A percentile compares a stretch with the other conserved stretches of the same genome.
Evolutionary conservation across 2,329 filamentous ascomycete genomes (phyloP).

Genomic region (Talaromyces sp.): DNA sequence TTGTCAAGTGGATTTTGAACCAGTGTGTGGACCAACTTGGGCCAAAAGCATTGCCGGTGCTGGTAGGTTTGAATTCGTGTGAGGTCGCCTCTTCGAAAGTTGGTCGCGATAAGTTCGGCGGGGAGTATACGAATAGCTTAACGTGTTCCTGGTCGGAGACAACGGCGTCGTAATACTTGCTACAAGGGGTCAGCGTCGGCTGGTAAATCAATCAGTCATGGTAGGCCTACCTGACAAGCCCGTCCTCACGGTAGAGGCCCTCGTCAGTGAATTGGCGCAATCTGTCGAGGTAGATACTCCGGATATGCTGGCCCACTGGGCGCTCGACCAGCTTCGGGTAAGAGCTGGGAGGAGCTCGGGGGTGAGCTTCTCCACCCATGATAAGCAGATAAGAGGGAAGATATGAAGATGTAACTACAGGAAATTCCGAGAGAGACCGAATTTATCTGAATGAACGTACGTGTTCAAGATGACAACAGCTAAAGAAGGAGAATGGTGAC

Average conservation of each 20-base stretch:
- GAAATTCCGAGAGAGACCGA: conserved; percentile 5
- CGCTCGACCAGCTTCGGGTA: conserved; percentile 51
- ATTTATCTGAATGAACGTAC: not conserved
- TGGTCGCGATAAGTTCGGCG: conserved; percentile 73
- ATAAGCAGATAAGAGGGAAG: not conserved
- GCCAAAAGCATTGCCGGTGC: conserved; percentile 76
- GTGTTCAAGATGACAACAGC: not conserved
- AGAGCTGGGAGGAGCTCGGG: conserved; percentile 32
- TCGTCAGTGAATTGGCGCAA: conserved; percentile 74
- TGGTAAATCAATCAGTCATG: conserved; percentile 7
- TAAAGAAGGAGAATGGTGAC: not conserved
- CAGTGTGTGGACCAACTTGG: conserved; percentile 98
- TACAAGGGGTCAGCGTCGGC: conserved; percentile 28
- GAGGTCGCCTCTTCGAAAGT: conserved; percentile 78
- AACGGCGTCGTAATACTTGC: conserved; percentile 69
- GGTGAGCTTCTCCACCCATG: conserved; percentile 40
- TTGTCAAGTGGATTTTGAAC: conserved; percentile 79
- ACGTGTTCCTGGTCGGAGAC: conserved; percentile 70
- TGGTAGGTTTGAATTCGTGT: conserved; percentile 72
- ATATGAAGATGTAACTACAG: not conserved
- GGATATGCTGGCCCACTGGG: conserved; percentile 73
- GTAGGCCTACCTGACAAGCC: conserved; percentile 63
- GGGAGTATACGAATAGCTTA: conserved; percentile 81
- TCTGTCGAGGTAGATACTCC: conserved; percentile 78
- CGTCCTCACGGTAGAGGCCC: conserved; percentile 75